A percentile compares a stretch with the other conserved stretches of the same genome.
Evolutionary conservation across 1,139 yeast species (phyloP).

Genomic region (Blastobotrys proliferans): DNA sequence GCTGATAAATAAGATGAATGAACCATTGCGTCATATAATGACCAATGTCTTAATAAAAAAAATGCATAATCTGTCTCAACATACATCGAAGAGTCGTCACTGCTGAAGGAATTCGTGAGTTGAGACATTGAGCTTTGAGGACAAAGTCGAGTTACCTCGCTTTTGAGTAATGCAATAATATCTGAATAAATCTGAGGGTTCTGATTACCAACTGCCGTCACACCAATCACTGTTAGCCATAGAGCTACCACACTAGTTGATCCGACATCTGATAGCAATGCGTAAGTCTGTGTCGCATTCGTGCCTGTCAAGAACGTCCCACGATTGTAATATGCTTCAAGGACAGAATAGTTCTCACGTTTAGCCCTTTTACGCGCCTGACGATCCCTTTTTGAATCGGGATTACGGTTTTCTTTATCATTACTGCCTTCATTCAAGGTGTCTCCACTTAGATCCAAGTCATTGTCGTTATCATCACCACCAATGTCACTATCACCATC

Average conservation of each 20-base stretch:
- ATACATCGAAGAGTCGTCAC: constrained; percentile 54
- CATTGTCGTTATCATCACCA: constrained; percentile 14
- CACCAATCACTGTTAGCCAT: constrained; percentile 89
- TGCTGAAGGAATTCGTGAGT: constrained; percentile 13
- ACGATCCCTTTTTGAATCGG: constrained; percentile 13
- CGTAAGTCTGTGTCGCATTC: constrained; percentile 72
- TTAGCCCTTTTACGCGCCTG: constrained; percentile 11
- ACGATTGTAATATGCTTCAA: constrained; percentile 38
- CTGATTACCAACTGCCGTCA: constrained; percentile 71
- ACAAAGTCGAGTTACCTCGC: constrained; percentile 74
- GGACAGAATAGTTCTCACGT: constrained; percentile 9
- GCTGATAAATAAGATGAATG: constrained; percentile 90
- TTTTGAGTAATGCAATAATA: constrained; percentile 68
- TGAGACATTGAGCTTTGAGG: constrained; percentile 29
- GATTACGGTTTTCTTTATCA: neutral
- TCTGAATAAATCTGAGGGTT: constrained; percentile 75
- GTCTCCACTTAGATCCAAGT: constrained; percentile 16
- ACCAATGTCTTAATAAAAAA: constrained; percentile 88
- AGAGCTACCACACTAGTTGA: constrained; percentile 65
- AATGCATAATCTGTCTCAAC: constrained; percentile 83
- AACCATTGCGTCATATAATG: constrained; percentile 82
- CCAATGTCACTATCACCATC: constrained; percentile 18
- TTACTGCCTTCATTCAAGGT: neutral
- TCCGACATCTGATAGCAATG: constrained; percentile 73
- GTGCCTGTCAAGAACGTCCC: constrained; percentile 80